phyloP scores from a whole-genome alignment of 2,329 filamentous ascomycete species.

The Cladosporium austrohemisphaericum region DNA sequence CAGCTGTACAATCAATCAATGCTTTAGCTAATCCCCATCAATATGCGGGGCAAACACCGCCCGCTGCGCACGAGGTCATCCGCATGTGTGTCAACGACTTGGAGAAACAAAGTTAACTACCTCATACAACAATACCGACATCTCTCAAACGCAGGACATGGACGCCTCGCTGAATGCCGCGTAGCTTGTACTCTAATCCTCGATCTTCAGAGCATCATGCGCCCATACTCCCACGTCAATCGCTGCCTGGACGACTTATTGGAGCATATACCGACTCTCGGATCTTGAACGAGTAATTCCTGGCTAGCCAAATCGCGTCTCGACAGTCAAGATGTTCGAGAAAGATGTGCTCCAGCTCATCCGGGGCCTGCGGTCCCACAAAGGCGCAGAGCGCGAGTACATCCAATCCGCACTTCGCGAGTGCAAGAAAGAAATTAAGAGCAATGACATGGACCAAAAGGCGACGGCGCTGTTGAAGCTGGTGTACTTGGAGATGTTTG shows the following conservation, averaged over 20 bases:
- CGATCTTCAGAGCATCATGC: conserved; percentile 3
- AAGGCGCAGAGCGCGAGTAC: conserved; percentile 91
- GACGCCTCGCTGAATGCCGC: too few species aligned
- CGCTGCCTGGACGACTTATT: conserved; percentile 4
- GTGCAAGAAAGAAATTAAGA: conserved; percentile 88
- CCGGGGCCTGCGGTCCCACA: conserved; percentile 88
- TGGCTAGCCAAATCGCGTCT: not conserved
- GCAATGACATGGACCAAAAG: conserved; percentile 96
- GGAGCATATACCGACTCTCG: not conserved
- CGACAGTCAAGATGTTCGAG: conserved; percentile 70
- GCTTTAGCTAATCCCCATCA: conserved; percentile 11
- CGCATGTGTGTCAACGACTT: conserved; percentile 8
- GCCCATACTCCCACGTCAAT: not conserved
- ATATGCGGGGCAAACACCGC: conserved; percentile 3
- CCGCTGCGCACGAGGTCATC: conserved; percentile 9
- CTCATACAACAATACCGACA: not conserved
- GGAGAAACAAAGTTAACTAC: not conserved
- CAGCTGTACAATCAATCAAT: conserved; percentile 2
- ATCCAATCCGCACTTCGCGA: conserved; percentile 91
- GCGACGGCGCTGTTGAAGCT: conserved; percentile 93
- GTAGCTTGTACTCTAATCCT: too few species aligned
- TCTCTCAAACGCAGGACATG: not conserved
- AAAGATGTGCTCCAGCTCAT: conserved; percentile 99
- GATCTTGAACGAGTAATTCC: not conserved
- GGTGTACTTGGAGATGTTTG: conserved; percentile 98